Conservation (phyloP, 208 protist genomes). For the Naegleria fowleri region DNA sequence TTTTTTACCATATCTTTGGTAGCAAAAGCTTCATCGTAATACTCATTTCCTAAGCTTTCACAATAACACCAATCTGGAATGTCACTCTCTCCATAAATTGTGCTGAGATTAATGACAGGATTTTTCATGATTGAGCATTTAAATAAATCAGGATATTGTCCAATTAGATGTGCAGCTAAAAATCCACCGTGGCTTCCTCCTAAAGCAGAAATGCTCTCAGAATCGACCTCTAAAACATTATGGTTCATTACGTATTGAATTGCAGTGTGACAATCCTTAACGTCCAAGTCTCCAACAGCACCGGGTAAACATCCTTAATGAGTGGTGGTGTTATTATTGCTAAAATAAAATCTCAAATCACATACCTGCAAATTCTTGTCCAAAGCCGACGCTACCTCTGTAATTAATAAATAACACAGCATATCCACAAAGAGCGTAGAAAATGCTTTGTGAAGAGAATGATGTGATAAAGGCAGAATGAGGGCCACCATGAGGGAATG, state of each 20-base stretch:
- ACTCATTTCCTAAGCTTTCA: background rate
- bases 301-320: background rate
- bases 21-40: background rate
- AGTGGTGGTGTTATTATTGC: too few species aligned
- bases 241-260: background rate
- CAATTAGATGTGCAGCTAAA: background rate
- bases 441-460: background rate
- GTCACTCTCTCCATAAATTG: background rate
- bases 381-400: background rate
- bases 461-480: background rate
- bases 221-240: background rate
- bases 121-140: background rate
- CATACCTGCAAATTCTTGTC: too few species aligned
- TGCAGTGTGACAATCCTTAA: background rate
- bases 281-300: background rate
- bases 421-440: background rate
- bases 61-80: conserved; percentile 16
- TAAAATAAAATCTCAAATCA: too few species aligned
- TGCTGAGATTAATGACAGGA: conserved; percentile 1
- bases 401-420: background rate
- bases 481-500: background rate
- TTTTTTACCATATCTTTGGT: background rate
- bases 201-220: background rate
- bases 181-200: conserved; percentile 17
- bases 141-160: conserved; percentile 8